Base-by-base conservation (phyloP, 1,284 basidiomycete species). In the Microbotryum saponariae region DNA sequence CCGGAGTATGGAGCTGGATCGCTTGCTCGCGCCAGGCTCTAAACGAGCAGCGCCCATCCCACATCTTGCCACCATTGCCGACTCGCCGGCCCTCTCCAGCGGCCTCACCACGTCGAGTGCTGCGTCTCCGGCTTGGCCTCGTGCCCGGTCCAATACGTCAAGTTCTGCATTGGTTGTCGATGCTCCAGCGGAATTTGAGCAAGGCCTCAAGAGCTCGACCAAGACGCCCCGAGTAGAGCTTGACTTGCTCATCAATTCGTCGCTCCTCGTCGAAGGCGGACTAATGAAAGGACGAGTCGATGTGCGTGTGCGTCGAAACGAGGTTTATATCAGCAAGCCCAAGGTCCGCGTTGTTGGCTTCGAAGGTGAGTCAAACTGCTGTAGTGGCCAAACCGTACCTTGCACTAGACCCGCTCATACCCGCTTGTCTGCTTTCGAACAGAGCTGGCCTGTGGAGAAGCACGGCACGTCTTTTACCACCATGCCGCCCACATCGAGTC, bases 311-410 rank as follows among this genome's bases (percentile, higher is more conserved):
- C 80, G 82, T 81, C 82, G 62, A 58, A 82, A 80, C 0, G 79
- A 81, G 27, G 75, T 94, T 4, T 79, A 85, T 64, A 78, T 96
- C 7, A 85, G 85, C 29, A 85, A 82, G 56, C 89, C 86, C 6
- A 94, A 92, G 77, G 77, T 94, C 44, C 81, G 91, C 47, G 80
- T 94, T 18, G 82, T 96, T 55, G 92, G 92, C 1, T 94, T 91
- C 72, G 92, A 96, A 77, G 84, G 82, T 79, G 54, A 65, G 74
- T 46, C 18, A n/a, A 18, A 42, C 16, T 18, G 16, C 12, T 42
- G 37, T 18, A 4, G 37, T 18, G 37, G 37, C 37, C 37, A 18
- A 18, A 18, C 12, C 4, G 37, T 16, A 42, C 37, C 37, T 16
- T 42, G 37, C 12, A 14, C 25, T 25, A 29, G 23, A 48, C n/a